These are phyloP conservation scores for Houttuynia cordata DNA, from an alignment of 164 flowering plant species.

Conservation along the genomic window DNA sequence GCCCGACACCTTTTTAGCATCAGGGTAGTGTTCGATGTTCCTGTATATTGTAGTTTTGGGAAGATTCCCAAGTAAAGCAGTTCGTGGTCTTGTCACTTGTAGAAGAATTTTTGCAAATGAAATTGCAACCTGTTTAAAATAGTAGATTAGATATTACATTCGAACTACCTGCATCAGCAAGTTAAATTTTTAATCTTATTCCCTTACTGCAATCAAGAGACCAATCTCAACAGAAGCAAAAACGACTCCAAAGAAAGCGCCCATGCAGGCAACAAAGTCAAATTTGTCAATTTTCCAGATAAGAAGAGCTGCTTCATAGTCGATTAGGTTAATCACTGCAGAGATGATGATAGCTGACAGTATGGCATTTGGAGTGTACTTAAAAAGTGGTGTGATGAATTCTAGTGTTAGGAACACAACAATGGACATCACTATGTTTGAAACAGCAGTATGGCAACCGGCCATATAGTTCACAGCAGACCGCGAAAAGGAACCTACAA, in stretches of 20 bases:
- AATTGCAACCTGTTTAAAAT: slow-evolving; percentile 40
- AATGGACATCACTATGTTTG: slow-evolving; percentile 79
- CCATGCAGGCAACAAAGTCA: slow-evolving; percentile 85
- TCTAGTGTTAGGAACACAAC: slow-evolving; percentile 62
- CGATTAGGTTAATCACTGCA: slow-evolving; percentile 67
- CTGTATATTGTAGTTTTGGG: slow-evolving; percentile 55
- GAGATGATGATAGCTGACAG: slow-evolving; percentile 76
- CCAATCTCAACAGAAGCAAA: slow-evolving; percentile 80
- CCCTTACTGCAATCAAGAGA: slow-evolving; percentile 67
- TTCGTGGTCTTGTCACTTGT: slow-evolving; percentile 76
- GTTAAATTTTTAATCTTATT: not conserved
- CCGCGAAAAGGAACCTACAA: slow-evolving; percentile 90
- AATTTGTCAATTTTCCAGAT: slow-evolving; percentile 86
- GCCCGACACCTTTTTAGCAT: slow-evolving; percentile 54
- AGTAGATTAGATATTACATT: not conserved
- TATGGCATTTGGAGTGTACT: slow-evolving; percentile 91
- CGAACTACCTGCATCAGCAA: not conserved
- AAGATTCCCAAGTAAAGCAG: slow-evolving; percentile 58
- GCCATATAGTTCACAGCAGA: slow-evolving; percentile 93
- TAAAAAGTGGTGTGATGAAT: slow-evolving; percentile 73
- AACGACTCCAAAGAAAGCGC: slow-evolving; percentile 86
- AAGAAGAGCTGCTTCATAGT: slow-evolving; percentile 48
- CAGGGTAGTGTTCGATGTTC: slow-evolving; percentile 65
- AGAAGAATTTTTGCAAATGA: slow-evolving; percentile 72
- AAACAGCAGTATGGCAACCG: slow-evolving; percentile 83